phyloP scores from a whole-genome alignment of 2,329 filamentous ascomycete genomes.

The Epichloe aotearoae region DNA sequence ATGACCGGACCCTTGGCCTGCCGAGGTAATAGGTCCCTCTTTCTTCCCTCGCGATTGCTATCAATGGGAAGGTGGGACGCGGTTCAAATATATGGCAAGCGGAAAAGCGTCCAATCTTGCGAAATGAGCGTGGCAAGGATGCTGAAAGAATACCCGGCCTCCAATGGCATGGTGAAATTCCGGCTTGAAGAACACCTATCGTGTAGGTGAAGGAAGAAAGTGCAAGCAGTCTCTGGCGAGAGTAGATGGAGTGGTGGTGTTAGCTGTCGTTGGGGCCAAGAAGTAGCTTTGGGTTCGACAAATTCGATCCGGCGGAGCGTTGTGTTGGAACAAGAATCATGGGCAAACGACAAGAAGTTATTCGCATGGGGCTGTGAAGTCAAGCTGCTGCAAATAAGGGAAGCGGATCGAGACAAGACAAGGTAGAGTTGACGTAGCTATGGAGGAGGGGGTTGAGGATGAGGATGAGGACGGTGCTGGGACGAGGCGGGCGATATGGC shows the following conservation, averaged over 20 bases:
- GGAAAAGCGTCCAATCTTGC: not conserved
- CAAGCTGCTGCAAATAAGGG: not conserved
- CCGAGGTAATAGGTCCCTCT: conserved; percentile 4
- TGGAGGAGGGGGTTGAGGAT: not conserved
- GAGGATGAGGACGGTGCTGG: not conserved
- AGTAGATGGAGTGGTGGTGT: not conserved
- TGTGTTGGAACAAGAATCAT: not conserved
- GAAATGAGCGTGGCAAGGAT: not conserved
- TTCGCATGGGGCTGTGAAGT: not conserved
- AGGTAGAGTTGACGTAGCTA: not conserved
- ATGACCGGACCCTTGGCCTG: not conserved
- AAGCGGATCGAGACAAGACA: not conserved
- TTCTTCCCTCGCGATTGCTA: conserved; percentile 4
- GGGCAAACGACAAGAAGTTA: not conserved
- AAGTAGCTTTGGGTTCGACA: not conserved
- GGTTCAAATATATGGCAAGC: conserved; percentile 1
- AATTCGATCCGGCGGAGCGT: not conserved
- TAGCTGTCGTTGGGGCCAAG: not conserved
- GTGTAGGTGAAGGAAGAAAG: conserved; percentile 1
- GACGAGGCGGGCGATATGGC: not conserved
- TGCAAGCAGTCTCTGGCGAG: not conserved
- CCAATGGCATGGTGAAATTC: conserved; percentile 5
- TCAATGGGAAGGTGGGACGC: conserved; percentile 4
- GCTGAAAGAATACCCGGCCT: conserved; percentile 1
- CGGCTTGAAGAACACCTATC: not conserved